Evolutionary conservation across 495 filamentous ascomycete genomes (phyloP).

Genomic region (Penicillium robsamsonii): DNA sequence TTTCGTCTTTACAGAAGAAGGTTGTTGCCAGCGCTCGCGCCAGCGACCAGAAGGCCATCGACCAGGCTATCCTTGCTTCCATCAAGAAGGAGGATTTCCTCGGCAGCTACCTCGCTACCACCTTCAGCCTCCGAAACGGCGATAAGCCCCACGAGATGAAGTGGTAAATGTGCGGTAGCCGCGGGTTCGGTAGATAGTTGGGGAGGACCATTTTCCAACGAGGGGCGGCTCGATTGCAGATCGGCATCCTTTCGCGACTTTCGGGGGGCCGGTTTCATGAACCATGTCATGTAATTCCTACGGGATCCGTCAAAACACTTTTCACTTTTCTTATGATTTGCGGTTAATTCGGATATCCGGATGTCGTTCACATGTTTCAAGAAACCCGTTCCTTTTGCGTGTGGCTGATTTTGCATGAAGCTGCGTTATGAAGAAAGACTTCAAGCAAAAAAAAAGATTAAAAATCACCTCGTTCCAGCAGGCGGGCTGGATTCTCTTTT

Average conservation of each 20-base stretch:
- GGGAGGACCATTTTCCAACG: conserved; percentile 43
- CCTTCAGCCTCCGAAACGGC: conserved; percentile 95
- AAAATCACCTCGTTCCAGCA: conserved; percentile 43
- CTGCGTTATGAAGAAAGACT: conserved; percentile 40
- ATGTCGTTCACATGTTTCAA: conserved; percentile 39
- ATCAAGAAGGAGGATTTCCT: conserved; percentile 96
- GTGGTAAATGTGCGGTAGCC: conserved; percentile 63
- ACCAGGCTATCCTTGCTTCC: conserved; percentile 84
- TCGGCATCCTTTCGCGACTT: conserved; percentile 33
- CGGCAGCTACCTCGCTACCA: conserved; percentile 81
- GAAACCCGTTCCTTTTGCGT: conserved; percentile 27
- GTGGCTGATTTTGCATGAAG: conserved; percentile 41
- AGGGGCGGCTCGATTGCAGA: conserved; percentile 45
- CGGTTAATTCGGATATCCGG: conserved; percentile 39
- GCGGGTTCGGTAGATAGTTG: conserved; percentile 50
- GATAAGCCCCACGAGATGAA: conserved; percentile 98
- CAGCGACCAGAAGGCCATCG: conserved; percentile 94
- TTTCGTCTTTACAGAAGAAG: conserved; percentile 75
- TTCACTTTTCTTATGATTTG: conserved; percentile 33
- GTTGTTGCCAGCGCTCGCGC: conserved; percentile 81
- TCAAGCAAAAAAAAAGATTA: conserved; percentile 41
- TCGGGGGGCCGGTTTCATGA: conserved; percentile 39
- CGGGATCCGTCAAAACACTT: conserved; percentile 34
- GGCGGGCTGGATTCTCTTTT: conserved; percentile 36
- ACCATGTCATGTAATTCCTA: conserved; percentile 44